Conservation (phyloP, 2,329 filamentous ascomycete genomes). For the Cladosporium sp. region DNA sequence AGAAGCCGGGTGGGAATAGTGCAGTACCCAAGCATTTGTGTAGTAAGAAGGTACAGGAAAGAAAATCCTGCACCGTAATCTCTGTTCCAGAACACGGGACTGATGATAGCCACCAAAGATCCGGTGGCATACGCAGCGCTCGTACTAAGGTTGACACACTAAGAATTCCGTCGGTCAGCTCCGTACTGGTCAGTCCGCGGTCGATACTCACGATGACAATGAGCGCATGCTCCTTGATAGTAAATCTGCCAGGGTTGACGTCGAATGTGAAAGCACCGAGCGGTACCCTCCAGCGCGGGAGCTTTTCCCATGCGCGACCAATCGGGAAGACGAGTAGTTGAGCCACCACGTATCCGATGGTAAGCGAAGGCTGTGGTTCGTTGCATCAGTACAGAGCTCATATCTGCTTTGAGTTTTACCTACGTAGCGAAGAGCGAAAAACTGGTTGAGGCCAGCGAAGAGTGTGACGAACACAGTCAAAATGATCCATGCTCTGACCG, state of each 20-base stretch:
- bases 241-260: background rate
- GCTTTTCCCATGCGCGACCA: background rate
- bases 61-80: background rate
- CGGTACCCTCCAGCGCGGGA: background rate
- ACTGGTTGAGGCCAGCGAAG: background rate
- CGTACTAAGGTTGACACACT: background rate
- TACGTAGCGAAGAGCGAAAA: background rate
- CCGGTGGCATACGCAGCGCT: background rate
- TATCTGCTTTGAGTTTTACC: background rate
- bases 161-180: background rate
- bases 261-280: background rate
- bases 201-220: background rate
- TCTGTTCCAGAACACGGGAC: background rate
- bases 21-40: background rate
- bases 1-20: fast-evolving
- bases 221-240: background rate
- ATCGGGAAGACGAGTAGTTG: background rate
- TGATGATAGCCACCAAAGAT: background rate
- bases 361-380: background rate
- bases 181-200: background rate
- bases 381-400: background rate
- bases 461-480: background rate
- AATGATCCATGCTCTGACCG: background rate
- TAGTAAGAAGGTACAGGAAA: background rate
- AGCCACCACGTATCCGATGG: background rate